Evolutionary conservation across 441 rosid species (phyloP).

Genomic region (Mallotus japonicus): DNA sequence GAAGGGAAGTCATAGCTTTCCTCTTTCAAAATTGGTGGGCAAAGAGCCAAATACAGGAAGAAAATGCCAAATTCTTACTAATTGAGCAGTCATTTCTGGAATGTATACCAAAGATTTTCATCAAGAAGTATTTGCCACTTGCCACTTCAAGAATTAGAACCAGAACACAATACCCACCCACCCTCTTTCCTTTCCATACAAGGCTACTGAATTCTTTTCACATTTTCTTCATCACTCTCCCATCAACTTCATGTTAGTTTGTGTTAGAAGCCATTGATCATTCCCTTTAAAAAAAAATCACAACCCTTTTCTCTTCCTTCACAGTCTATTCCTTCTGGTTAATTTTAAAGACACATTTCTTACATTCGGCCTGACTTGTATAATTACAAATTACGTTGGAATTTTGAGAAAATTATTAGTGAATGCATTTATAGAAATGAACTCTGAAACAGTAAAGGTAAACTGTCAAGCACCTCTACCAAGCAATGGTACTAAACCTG

Average conservation of each 20-base stretch:
- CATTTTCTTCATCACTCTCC: neutral
- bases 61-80: constrained; percentile 12
- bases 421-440: too few species aligned
- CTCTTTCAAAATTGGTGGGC: constrained; percentile 23
- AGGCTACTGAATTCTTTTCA: neutral
- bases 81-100: neutral
- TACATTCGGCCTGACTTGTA: too few species aligned
- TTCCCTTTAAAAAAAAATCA: neutral
- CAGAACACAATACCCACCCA: neutral
- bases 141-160: neutral
- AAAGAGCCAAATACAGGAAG: neutral
- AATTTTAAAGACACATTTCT: too few species aligned
- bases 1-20: constrained; percentile 18
- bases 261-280: neutral
- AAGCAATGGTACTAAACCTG: neutral
- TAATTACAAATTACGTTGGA: too few species aligned
- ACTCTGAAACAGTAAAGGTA: too few species aligned
- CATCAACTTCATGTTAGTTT: neutral
- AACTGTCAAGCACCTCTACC: neutral
- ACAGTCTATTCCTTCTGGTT: too few species aligned
- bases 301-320: too few species aligned
- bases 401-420: too few species aligned
- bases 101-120: neutral
- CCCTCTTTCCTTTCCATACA: neutral
- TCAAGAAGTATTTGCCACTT: neutral